These are phyloP conservation scores for Isatis tinctoria DNA, from an alignment of 345 rosid species.

Conservation along the genomic window DNA sequence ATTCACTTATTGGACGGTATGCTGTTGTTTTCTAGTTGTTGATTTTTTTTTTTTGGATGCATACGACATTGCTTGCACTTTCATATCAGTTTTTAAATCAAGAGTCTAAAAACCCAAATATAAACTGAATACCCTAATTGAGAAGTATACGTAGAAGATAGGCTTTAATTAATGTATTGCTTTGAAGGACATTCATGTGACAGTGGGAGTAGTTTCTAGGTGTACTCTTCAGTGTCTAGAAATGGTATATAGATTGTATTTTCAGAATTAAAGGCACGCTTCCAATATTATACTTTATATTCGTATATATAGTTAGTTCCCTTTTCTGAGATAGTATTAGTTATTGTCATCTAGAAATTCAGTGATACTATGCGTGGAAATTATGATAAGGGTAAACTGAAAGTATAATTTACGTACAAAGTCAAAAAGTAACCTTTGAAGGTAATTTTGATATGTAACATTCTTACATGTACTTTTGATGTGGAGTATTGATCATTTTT, in stretches of 20 bases:
- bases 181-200: constrained; percentile 22
- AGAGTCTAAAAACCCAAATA: neutral
- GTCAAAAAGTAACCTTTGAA: neutral
- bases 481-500: constrained; percentile 4
- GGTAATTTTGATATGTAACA: neutral
- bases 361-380: constrained; percentile 11
- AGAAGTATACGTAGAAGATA: neutral
- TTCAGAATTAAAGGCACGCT: constrained; percentile 10
- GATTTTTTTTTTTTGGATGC: neutral
- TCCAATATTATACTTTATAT: constrained; percentile 1
- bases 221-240: constrained; percentile 17
- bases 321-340: neutral
- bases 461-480: neutral
- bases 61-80: neutral
- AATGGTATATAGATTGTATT: constrained; percentile 20
- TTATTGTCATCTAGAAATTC: constrained; percentile 10
- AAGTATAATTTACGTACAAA: neutral
- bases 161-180: constrained; percentile 1
- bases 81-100: neutral
- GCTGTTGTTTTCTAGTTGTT: constrained; percentile 9
- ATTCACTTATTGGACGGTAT: constrained; percentile 98
- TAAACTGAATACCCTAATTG: neutral
- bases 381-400: constrained; percentile 13
- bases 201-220: constrained; percentile 20
- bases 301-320: neutral